Evolutionary conservation across 768 basidiomycete genomes (phyloP).

Genomic region (Leccinum sublutescens): DNA sequence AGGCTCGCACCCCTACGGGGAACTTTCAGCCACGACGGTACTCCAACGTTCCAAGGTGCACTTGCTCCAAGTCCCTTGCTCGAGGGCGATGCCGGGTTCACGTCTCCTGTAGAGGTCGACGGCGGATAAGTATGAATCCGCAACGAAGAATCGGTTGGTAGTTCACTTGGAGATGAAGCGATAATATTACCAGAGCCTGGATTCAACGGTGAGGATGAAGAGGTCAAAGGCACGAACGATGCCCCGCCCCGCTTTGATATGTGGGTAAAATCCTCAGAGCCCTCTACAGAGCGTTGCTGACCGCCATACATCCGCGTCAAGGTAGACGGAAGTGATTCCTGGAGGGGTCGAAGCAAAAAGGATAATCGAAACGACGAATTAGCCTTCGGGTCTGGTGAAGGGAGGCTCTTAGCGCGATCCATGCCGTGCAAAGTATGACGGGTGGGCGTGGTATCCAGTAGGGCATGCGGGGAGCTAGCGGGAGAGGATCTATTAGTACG

Average conservation of each 20-base stretch:
- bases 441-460: conserved; percentile 61
- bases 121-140: conserved; percentile 81
- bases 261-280: conserved; percentile 69
- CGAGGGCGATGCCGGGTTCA: conserved; percentile 36
- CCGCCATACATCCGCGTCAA: conserved; percentile 32
- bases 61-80: conserved; percentile 41
- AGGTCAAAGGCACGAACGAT: conserved; percentile 60
- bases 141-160: conserved; percentile 27
- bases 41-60: conserved; percentile 57
- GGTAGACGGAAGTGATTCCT: conserved; percentile 47
- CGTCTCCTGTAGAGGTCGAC: conserved; percentile 53
- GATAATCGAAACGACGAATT: conserved; percentile 60
- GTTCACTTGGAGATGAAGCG: conserved; percentile 8
- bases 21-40: conserved; percentile 69
- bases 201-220: conserved; percentile 32
- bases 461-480: conserved; percentile 23
- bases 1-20: conserved; percentile 40
- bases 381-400: conserved; percentile 32
- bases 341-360: conserved; percentile 66
- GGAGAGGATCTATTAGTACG: conserved; percentile 46
- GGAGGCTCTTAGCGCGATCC: conserved; percentile 43
- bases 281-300: conserved; percentile 36
- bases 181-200: conserved; percentile 9
- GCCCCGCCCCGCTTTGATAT: conserved; percentile 55
- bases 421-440: conserved; percentile 33